Conservation (phyloP, 768 basidiomycete species). For the Suillus alpinus region DNA sequence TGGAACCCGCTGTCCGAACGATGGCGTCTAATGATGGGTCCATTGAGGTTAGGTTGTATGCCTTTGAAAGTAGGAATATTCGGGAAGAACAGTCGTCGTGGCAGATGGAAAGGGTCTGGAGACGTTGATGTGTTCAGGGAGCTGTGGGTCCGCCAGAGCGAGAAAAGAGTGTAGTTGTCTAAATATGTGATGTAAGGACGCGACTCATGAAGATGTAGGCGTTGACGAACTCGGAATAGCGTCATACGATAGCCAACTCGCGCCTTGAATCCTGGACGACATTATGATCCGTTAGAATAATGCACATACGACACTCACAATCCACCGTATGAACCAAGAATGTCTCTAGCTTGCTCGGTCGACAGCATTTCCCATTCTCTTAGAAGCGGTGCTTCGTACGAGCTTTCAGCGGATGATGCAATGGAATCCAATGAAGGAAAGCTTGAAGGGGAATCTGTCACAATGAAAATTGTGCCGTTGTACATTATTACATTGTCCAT, state of each 20-base stretch:
- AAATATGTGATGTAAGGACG: constrained; percentile 6
- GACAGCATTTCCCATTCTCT: constrained; percentile 63
- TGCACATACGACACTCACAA: constrained; percentile 37
- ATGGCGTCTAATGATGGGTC: constrained; percentile 30
- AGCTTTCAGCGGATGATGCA: constrained; percentile 34
- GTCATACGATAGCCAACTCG: constrained; percentile 66
- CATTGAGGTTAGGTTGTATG: constrained; percentile 28
- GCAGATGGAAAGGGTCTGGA: constrained; percentile 53
- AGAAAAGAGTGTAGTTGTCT: constrained; percentile 71
- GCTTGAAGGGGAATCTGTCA: constrained; percentile 60
- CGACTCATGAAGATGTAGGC: background rate
- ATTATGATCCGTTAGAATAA: background rate
- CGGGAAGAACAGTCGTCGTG: constrained; percentile 74
- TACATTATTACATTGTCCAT: constrained; percentile 79
- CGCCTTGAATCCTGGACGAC: constrained; percentile 54
- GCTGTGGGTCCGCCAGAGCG: constrained; percentile 76
- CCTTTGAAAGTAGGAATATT: constrained; percentile 61
- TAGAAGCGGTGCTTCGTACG: constrained; percentile 39
- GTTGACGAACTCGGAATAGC: constrained; percentile 43
- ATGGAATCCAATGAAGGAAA: constrained; percentile 59
- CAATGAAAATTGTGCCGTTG: constrained; percentile 70
- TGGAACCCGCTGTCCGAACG: constrained; percentile 67
- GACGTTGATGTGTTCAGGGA: constrained; percentile 50
- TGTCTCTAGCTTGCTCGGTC: constrained; percentile 42
- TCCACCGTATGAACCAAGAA: constrained; percentile 53